These are phyloP conservation scores for Corymbia calophylla DNA, from an alignment of 441 rosid genomes.

Conservation along the genomic window DNA sequence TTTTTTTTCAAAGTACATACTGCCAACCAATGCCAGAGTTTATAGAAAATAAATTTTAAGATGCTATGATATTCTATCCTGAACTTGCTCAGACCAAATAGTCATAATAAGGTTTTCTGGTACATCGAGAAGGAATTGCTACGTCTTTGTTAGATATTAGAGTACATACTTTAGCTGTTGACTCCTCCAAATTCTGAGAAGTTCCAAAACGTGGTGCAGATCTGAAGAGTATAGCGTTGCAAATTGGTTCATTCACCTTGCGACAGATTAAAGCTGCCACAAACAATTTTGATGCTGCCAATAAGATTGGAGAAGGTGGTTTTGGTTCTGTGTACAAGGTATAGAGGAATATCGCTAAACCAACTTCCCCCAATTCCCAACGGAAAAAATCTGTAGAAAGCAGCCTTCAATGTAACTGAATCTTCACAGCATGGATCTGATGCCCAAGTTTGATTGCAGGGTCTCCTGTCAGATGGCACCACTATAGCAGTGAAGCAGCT, in stretches of 20 bases:
- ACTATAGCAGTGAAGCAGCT: conserved; percentile 44
- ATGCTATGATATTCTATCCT: background rate
- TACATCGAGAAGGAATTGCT: background rate
- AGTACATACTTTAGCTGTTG: background rate
- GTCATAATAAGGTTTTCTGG: background rate
- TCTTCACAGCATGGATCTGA: background rate
- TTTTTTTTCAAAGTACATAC: background rate
- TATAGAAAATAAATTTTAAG: background rate
- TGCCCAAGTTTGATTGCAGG: conserved; percentile 16
- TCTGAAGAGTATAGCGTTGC: background rate
- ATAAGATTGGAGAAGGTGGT: background rate
- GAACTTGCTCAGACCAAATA: background rate
- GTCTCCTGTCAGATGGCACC: conserved; percentile 33
- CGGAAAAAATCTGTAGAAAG: background rate
- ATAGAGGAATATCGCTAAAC: background rate
- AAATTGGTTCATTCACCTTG: background rate
- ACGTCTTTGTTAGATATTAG: background rate
- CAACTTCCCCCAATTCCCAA: background rate
- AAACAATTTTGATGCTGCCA: background rate
- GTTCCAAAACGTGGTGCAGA: background rate
- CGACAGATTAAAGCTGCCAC: background rate
- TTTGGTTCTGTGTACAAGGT: background rate
- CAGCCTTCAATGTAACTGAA: background rate
- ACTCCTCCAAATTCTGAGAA: background rate
- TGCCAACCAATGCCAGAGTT: background rate